Evolutionary conservation across 1,139 yeast species (phyloP).

Genomic region (Pichia sp.): DNA sequence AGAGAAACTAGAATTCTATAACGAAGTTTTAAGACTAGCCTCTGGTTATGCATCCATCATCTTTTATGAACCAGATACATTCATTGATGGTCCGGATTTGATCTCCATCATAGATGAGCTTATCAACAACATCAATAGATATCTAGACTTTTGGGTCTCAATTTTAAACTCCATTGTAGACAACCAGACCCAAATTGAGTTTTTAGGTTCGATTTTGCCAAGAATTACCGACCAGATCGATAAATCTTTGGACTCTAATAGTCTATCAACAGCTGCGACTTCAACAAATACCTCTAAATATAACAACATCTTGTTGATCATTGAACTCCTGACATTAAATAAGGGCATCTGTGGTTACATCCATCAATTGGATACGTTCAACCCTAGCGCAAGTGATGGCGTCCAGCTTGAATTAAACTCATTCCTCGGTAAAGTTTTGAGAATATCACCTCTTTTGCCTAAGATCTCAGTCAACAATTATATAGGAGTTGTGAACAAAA

Average conservation of each 20-base stretch:
- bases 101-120: conserved; percentile 48
- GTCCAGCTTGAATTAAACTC: conserved; percentile 57
- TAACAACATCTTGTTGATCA: conserved; percentile 47
- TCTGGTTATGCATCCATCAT: conserved; percentile 67
- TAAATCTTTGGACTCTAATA: conserved; percentile 34
- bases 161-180: conserved; percentile 56
- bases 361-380: conserved; percentile 53
- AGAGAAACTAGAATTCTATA: conserved; percentile 40
- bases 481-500: conserved; percentile 38
- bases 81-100: conserved; percentile 39
- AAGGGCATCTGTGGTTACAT: conserved; percentile 62
- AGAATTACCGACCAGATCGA: conserved; percentile 32
- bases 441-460: conserved; percentile 67
- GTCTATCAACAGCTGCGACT: conserved; percentile 41
- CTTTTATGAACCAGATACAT: conserved; percentile 69
- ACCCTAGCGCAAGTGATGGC: conserved; percentile 39
- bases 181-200: conserved; percentile 60
- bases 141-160: conserved; percentile 54
- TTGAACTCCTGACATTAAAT: conserved; percentile 56
- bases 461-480: conserved; percentile 46
- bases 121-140: conserved; percentile 36
- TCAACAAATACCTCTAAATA: conserved; percentile 33
- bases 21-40: conserved; percentile 49
- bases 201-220: conserved; percentile 56
- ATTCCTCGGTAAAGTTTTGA: conserved; percentile 70